phyloP scores from a whole-genome alignment of 2,329 filamentous ascomycete genomes.

The Zymoseptoria passerinii region DNA sequence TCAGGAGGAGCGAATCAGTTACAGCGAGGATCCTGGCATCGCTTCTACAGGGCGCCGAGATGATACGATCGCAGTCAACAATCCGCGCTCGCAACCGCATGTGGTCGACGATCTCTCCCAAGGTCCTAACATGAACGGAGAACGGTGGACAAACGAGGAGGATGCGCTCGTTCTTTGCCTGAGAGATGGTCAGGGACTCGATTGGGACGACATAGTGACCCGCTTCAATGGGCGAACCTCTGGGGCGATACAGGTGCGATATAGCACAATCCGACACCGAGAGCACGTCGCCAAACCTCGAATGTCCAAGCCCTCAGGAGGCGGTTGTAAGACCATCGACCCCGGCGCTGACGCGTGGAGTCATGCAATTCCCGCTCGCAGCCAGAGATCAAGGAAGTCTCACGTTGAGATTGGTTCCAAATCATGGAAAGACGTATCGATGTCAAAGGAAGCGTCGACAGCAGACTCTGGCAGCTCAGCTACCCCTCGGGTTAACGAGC shows the following conservation, averaged over 20 bases:
- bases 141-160: constrained; percentile 24
- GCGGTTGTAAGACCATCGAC: background rate
- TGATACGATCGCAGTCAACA: background rate
- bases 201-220: constrained; percentile 31
- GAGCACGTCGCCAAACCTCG: background rate
- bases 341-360: background rate
- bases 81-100: background rate
- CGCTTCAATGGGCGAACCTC: constrained; percentile 29
- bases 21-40: background rate
- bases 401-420: background rate
- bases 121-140: background rate
- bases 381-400: background rate
- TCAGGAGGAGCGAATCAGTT: background rate
- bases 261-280: constrained; percentile 8
- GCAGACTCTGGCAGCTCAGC: background rate
- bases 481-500: too few species aligned
- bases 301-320: too few species aligned
- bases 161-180: constrained; percentile 32
- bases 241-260: constrained; percentile 24
- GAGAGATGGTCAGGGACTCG: constrained; percentile 32
- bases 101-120: background rate
- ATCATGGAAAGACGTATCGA: background rate
- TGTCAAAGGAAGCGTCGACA: background rate
- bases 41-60: too few species aligned
- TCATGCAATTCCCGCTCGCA: background rate